Conservation (phyloP, 2,329 filamentous ascomycete genomes). For the Emmonsiellopsis sp. region DNA sequence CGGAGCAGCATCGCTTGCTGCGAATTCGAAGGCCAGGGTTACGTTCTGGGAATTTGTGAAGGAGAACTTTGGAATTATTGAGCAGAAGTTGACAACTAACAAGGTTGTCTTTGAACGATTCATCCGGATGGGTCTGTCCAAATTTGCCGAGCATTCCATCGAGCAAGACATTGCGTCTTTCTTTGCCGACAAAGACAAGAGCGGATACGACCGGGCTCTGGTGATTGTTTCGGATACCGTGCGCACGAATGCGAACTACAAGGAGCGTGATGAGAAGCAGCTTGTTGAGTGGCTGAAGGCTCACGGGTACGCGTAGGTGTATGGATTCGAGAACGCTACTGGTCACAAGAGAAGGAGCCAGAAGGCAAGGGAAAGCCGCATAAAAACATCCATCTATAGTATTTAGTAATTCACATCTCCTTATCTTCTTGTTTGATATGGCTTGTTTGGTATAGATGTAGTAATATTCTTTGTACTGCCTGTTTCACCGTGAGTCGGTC, state of each 20-base stretch:
- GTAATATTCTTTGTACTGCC: too few species aligned
- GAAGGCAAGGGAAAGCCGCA: too few species aligned
- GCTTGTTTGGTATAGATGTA: too few species aligned
- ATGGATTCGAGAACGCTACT: neutral
- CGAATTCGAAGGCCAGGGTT: constrained; percentile 63
- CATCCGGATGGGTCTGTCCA: constrained; percentile 65
- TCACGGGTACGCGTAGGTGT: constrained; percentile 47
- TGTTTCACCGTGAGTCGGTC: too few species aligned
- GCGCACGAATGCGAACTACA: constrained; percentile 72
- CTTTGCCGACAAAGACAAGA: constrained; percentile 78
- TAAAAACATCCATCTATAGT: too few species aligned
- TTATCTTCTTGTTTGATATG: too few species aligned
- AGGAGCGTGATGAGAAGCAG: constrained; percentile 60
- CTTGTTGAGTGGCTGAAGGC: constrained; percentile 71
- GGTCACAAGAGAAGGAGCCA: too few species aligned
- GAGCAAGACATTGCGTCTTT: constrained; percentile 73
- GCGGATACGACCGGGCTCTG: constrained; percentile 76
- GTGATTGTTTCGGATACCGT: constrained; percentile 81
- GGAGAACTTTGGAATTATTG: constrained; percentile 67
- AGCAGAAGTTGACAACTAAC: constrained; percentile 65
- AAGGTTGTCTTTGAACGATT: constrained; percentile 86
- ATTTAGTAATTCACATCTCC: too few species aligned
- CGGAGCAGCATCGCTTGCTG: constrained; percentile 62
- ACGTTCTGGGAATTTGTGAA: constrained; percentile 81
- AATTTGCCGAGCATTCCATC: constrained; percentile 63